Conservation (phyloP, 768 basidiomycete species). For the Boletus insuetus region DNA sequence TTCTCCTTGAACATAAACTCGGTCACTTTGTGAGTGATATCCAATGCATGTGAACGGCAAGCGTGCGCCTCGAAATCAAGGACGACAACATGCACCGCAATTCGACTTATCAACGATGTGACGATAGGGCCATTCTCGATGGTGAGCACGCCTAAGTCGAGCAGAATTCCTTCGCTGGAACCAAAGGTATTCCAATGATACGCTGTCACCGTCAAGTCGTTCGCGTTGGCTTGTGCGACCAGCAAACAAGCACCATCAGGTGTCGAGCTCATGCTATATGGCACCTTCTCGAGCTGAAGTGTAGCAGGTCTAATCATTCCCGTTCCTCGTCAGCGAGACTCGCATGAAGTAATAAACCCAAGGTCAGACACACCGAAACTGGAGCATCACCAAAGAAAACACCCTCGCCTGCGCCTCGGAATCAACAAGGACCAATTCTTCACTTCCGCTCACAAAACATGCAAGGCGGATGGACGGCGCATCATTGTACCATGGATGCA, state of each 20-base stretch:
- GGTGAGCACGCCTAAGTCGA: conserved; percentile 33
- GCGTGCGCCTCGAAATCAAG: conserved; percentile 14
- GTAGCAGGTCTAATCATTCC: conserved; percentile 39
- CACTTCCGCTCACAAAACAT: no score
- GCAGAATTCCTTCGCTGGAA: conserved; percentile 40
- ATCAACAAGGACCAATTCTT: conserved; percentile 54
- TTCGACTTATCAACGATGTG: conserved; percentile 46
- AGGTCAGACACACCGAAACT: conserved; percentile 15
- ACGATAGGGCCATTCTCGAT: conserved; percentile 26
- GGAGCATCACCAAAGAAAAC: no score
- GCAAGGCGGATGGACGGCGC: no score
- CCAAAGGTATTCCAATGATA: conserved; percentile 54
- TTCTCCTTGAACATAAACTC: conserved; percentile 43
- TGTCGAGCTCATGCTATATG: conserved; percentile 31
- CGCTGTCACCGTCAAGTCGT: no score
- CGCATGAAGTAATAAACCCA: background rate
- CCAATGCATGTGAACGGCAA: no score
- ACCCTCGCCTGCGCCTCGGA: conserved; percentile 45
- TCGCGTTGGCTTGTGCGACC: conserved; percentile 20
- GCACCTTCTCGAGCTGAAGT: conserved; percentile 32
- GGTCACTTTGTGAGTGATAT: no score
- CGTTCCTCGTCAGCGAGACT: background rate
- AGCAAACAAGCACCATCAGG: conserved; percentile 57
- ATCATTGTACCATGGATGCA: no score
- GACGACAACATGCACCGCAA: conserved; percentile 41